Evolutionary conservation across 2,329 filamentous ascomycete genomes (phyloP), one percentile per base, ranked within the genome.

Genomic region (Hirsutella minnesotensis): DNA sequence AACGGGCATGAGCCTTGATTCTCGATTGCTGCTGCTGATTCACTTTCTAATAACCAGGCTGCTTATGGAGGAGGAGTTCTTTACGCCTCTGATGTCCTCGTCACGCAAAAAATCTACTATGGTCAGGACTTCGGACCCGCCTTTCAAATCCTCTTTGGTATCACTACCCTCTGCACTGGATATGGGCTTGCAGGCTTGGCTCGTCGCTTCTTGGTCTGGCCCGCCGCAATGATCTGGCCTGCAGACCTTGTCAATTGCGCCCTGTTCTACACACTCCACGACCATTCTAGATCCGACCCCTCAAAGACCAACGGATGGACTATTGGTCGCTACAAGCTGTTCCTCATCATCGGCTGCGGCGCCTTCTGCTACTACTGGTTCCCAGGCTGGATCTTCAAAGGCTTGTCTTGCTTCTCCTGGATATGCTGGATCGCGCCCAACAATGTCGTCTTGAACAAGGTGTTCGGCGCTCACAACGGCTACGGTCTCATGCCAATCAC

Each of bases 321-420:
- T 29, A 69, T 83, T 39, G 71, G 75, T n/a, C 72, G 78, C 41
- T 82, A 80, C 57, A 69, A 68, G 48, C 75, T 75, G 56, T 83
- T 83, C 61, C 53, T 80, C 43, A 71, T 72, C 49, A 65, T 79
- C 30, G 73, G 74, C 49, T 53, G 60, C 21, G 70, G 60, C 16
- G 68, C 72, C 20, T 70, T 69, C 45, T 55, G 69, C 31, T 72
- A 74, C 73, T 77, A 78, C 51, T 79, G 73, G 70, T 70, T 79
- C 51, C 77, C 78, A 0, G 76, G 75, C 4, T 77, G 73, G 54
- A 72, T 83, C 35, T 79, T 76, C 46, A 75, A 75, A 42, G 77
- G 75, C 40, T 62, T 83, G 4, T 77, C 72, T 30, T 70, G 75
- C 49, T 82, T 82, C 51, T 75, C 75, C 30, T 80, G 75, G 57